These are phyloP conservation scores for Tripidium arundinaceum DNA, from an alignment of 202 grass and related monocot genomes.

Conservation along the genomic window DNA sequence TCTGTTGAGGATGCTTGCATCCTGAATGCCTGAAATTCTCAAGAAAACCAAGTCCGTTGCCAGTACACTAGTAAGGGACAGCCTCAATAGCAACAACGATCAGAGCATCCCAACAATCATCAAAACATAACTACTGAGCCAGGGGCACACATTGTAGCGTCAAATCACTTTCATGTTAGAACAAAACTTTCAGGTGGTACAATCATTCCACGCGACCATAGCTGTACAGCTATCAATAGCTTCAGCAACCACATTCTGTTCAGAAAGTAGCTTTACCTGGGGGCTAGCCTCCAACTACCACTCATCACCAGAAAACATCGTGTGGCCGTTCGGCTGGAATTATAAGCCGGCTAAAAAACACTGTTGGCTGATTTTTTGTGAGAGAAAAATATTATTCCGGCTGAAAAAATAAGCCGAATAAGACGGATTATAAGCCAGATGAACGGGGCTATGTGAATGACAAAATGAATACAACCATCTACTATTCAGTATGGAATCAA, in stretches of 20 bases:
- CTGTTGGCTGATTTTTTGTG: too few relatives aligned
- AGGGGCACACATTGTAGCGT: not conserved
- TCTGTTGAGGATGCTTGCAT: not conserved
- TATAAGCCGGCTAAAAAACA: too few relatives aligned
- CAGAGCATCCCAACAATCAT: not conserved
- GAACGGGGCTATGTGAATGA: conserved; percentile 30
- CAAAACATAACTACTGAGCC: not conserved
- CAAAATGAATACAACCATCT: conserved; percentile 22
- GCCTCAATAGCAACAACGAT: not conserved
- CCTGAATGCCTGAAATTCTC: not conserved
- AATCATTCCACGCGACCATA: not conserved
- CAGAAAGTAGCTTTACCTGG: conserved; percentile 3
- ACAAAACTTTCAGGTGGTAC: conserved; percentile 3
- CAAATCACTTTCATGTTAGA: not conserved
- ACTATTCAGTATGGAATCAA: conserved; percentile 32
- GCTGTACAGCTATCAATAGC: conserved; percentile 26
- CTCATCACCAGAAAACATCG: conserved; percentile 17
- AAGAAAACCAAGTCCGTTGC: not conserved
- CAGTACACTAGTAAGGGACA: not conserved
- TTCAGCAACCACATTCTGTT: conserved; percentile 12
- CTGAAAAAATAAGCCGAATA: too few relatives aligned
- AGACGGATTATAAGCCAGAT: too few relatives aligned
- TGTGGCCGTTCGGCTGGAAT: too few relatives aligned
- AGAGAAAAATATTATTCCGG: too few relatives aligned
- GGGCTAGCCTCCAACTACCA: conserved; percentile 23